phyloP scores from a whole-genome alignment of 371 early-diverging fungal genomes.

The Cladochytrium tenue region DNA sequence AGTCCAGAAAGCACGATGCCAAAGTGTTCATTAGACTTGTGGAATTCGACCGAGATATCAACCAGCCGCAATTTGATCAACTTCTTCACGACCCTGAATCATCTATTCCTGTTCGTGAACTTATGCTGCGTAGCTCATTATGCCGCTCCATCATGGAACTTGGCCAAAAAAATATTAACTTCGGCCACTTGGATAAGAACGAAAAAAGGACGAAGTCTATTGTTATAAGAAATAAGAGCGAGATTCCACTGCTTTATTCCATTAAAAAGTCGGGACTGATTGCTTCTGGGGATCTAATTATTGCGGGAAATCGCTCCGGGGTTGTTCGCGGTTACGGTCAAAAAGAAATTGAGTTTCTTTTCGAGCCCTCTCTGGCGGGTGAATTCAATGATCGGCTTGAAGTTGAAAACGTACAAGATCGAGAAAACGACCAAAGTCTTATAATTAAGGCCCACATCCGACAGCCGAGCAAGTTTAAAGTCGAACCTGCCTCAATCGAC shows the following conservation, averaged over 20 bases:
- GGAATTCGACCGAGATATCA: slow-evolving; percentile 76
- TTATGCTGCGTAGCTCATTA: slow-evolving; percentile 82
- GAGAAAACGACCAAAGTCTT: slow-evolving; percentile 76
- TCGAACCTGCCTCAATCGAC: slow-evolving; percentile 72
- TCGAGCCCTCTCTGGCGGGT: slow-evolving; percentile 88
- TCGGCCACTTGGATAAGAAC: slow-evolving; percentile 87
- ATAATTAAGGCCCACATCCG: slow-evolving; percentile 88
- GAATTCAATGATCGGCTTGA: slow-evolving; percentile 82
- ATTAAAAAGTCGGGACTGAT: slow-evolving; percentile 95
- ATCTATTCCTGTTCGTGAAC: slow-evolving; percentile 90
- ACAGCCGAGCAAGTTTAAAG: slow-evolving; percentile 84
- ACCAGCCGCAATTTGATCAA: slow-evolving; percentile 71
- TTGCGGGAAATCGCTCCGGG: slow-evolving; percentile 77
- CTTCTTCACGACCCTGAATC: slow-evolving; percentile 55
- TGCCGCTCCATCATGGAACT: slow-evolving; percentile 88
- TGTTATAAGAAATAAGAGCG: slow-evolving; percentile 87
- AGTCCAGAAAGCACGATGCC: slow-evolving; percentile 80
- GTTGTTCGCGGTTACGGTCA: slow-evolving; percentile 89
- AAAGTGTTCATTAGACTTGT: slow-evolving; percentile 74
- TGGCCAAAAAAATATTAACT: slow-evolving; percentile 95
- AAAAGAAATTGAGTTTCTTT: slow-evolving; percentile 89
- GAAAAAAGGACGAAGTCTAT: slow-evolving; percentile 86
- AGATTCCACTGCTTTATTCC: slow-evolving; percentile 84
- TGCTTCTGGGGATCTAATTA: slow-evolving; percentile 86
- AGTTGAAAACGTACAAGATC: slow-evolving; percentile 88